Evolutionary conservation across 148 eudicot species (phyloP).

Genomic region (Dianthus caryophyllus): DNA sequence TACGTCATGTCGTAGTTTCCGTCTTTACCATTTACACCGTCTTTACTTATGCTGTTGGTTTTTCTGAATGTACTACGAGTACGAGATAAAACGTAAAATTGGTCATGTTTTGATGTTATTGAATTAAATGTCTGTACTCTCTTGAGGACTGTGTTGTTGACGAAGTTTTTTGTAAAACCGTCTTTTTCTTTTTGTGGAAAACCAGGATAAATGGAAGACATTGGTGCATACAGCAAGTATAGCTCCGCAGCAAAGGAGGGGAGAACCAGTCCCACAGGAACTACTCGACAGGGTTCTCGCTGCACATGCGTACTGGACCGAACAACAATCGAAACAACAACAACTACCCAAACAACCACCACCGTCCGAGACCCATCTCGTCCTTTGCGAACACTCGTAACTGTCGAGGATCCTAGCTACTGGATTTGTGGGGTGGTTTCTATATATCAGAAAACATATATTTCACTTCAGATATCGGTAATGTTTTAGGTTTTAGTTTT

Average conservation of each 20-base stretch:
- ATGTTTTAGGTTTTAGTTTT: slow-evolving; percentile 24
- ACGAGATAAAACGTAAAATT: too few relatives aligned
- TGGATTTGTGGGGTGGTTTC: slow-evolving; percentile 22
- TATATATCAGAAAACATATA: slow-evolving; percentile 22
- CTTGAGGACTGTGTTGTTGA: neutral
- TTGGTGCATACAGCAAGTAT: slow-evolving; percentile 94
- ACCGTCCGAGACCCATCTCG: slow-evolving; percentile 43
- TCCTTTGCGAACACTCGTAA: slow-evolving; percentile 31
- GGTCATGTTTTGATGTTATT: too few relatives aligned
- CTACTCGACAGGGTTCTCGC: slow-evolving; percentile 73
- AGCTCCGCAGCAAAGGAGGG: slow-evolving; percentile 93
- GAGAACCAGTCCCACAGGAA: slow-evolving; percentile 91
- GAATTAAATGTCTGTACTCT: too few relatives aligned
- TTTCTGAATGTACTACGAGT: too few relatives aligned
- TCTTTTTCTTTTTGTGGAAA: neutral
- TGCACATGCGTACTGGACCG: slow-evolving; percentile 88
- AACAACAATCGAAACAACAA: slow-evolving; percentile 37
- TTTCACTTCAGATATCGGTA: slow-evolving; percentile 22
- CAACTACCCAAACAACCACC: slow-evolving; percentile 48
- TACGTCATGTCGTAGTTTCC: neutral
- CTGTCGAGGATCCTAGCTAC: neutral
- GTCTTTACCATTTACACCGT: neutral
- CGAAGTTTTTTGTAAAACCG: too few relatives aligned
- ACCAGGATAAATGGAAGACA: slow-evolving; percentile 95
- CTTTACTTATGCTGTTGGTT: neutral